Evolutionary conservation across 2,329 filamentous ascomycete species (phyloP).

Genomic region (Teratosphaeria pseudoeucalypti): DNA sequence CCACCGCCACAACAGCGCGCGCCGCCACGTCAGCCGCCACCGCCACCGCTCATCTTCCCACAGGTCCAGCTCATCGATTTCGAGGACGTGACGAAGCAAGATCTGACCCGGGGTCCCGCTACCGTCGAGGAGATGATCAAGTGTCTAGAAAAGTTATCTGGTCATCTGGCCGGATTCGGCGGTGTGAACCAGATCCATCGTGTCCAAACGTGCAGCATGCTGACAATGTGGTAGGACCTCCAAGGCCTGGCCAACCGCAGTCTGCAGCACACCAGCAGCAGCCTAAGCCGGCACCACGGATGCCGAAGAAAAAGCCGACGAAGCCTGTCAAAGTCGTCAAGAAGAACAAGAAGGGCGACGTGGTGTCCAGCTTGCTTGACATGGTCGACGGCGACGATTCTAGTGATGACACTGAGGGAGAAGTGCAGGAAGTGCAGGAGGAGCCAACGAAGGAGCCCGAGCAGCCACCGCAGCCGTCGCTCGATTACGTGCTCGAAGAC

Average conservation of each 20-base stretch:
- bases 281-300: conserved; percentile 6
- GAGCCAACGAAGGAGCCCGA: conserved; percentile 6
- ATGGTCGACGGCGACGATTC: conserved; percentile 13
- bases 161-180: conserved; percentile 18
- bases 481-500: conserved; percentile 5
- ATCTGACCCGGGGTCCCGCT: conserved; percentile 9
- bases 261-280: background rate
- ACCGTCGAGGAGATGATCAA: conserved; percentile 17
- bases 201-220: background rate
- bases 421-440: background rate
- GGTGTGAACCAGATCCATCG: conserved; percentile 11
- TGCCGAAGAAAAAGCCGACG: background rate
- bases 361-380: conserved; percentile 17
- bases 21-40: conserved; percentile 1
- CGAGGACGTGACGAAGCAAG: conserved; percentile 11
- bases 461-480: background rate
- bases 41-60: conserved; percentile 1
- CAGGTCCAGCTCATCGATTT: conserved; percentile 7
- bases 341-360: background rate
- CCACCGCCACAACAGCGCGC: background rate
- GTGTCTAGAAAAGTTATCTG: conserved; percentile 16
- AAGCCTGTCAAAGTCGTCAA: background rate
- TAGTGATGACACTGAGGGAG: conserved; percentile 12
- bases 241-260: background rate
- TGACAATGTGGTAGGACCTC: background rate